phyloP scores from a whole-genome alignment of 495 filamentous ascomycete species.

The Astrothelium macrocarpum region DNA sequence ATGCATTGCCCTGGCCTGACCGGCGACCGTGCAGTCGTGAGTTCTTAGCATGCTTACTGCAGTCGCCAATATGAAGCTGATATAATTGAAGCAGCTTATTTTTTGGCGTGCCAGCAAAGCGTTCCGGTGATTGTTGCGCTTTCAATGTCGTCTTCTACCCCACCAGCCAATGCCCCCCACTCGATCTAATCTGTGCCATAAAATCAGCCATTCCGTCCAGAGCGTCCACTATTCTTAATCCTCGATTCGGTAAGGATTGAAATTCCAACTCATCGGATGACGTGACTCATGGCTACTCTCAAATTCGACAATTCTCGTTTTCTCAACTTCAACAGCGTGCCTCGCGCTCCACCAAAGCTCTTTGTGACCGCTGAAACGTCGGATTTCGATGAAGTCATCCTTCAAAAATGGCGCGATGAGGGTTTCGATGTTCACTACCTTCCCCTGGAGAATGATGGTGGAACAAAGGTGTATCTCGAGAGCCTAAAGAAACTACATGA shows the following conservation, averaged over 20 bases:
- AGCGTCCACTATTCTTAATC: too few relatives aligned
- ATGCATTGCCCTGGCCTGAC: neutral
- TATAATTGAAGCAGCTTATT: neutral
- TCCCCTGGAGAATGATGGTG: constrained; percentile 41
- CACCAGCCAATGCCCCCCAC: neutral
- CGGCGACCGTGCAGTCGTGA: neutral
- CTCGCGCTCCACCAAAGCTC: constrained; percentile 35
- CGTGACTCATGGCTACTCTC: neutral
- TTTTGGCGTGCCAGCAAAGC: too few relatives aligned
- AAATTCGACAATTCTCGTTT: constrained; percentile 1
- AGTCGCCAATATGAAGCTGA: neutral
- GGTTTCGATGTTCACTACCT: constrained; percentile 58
- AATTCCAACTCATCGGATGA: neutral
- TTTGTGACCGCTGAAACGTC: constrained; percentile 53
- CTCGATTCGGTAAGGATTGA: too few relatives aligned
- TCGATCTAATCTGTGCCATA: too few relatives aligned
- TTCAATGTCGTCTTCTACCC: neutral
- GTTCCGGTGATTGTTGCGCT: too few relatives aligned
- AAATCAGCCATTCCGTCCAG: too few relatives aligned
- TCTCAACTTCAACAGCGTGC: neutral
- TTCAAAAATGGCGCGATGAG: constrained; percentile 54
- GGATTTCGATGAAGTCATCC: constrained; percentile 49
- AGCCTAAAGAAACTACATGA: constrained; percentile 36
- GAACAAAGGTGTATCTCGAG: constrained; percentile 39
- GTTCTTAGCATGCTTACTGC: neutral